A percentile compares a stretch with the other conserved stretches of the same genome.
Evolutionary conservation across 2,329 filamentous ascomycete species (phyloP).

Genomic region (Cercospora brassicicola): DNA sequence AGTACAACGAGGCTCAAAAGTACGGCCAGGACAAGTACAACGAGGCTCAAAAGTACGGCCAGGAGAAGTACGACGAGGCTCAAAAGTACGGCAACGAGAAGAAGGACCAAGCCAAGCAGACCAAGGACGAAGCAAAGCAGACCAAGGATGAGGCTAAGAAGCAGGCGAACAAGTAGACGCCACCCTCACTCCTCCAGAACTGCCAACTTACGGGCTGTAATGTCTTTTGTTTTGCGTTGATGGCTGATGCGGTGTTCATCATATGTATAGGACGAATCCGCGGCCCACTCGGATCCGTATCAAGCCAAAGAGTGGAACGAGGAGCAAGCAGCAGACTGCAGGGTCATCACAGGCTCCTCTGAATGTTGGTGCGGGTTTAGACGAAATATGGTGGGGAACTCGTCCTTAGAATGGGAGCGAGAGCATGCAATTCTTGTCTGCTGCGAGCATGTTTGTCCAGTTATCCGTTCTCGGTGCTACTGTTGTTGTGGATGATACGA

Average conservation of each 20-base stretch:
- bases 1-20: constrained; percentile 32
- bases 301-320: background rate
- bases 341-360: background rate
- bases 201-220: background rate
- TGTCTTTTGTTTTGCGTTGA: constrained; percentile 6
- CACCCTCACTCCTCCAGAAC: background rate
- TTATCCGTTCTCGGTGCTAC: background rate
- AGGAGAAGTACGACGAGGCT: constrained; percentile 33
- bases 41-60: constrained; percentile 31
- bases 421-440: background rate
- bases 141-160: constrained; percentile 34
- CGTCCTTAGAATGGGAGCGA: background rate
- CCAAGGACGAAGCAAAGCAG: constrained; percentile 33
- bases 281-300: background rate
- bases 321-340: background rate
- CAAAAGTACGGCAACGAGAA: constrained; percentile 34
- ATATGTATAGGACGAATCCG: background rate
- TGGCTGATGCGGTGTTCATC: constrained; percentile 4
- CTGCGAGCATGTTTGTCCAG: background rate
- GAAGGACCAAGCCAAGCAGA: constrained; percentile 30
- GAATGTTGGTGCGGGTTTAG: background rate
- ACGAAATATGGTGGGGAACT: background rate
- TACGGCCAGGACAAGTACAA: constrained; percentile 35
- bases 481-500: background rate
- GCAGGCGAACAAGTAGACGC: constrained; percentile 30